These are phyloP conservation scores for Phytophthora citrophthora DNA, from an alignment of 352 stramenopile genomes.

Conservation along the genomic window DNA sequence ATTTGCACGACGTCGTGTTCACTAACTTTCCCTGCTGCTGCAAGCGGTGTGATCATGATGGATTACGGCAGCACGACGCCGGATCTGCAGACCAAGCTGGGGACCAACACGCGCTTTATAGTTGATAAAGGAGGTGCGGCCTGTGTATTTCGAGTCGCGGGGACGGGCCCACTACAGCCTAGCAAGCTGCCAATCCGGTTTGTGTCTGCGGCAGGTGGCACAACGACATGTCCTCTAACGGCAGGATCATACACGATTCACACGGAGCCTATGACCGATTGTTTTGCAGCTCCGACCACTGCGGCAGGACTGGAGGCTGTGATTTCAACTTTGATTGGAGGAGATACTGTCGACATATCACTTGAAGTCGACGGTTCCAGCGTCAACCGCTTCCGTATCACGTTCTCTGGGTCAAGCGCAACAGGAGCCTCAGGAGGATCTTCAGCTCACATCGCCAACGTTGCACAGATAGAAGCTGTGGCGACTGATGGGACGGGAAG, in stretches of 20 bases:
- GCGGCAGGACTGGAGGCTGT: conserved; percentile 33
- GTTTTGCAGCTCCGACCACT: conserved; percentile 45
- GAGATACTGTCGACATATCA: conserved; percentile 61
- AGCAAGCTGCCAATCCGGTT: conserved; percentile 53
- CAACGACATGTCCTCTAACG: conserved; percentile 36
- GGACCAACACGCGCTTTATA: conserved; percentile 76
- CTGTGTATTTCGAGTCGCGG: conserved; percentile 67
- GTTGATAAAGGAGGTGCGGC: conserved; percentile 49
- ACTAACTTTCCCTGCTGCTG: conserved; percentile 39
- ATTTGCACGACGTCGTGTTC: conserved; percentile 44
- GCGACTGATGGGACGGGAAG: conserved; percentile 62
- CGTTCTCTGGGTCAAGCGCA: conserved; percentile 84
- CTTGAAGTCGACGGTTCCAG: conserved; percentile 48
- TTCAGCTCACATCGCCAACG: conserved; percentile 24
- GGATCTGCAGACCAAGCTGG: conserved; percentile 74
- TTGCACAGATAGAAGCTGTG: conserved; percentile 54
- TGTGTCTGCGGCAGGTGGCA: conserved; percentile 12
- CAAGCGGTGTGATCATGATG: conserved; percentile 49
- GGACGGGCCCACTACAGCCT: conserved; percentile 32
- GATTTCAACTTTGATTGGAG: conserved; percentile 63
- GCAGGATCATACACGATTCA: conserved; percentile 59
- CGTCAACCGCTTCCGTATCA: conserved; percentile 77
- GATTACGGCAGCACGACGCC: conserved; percentile 59
- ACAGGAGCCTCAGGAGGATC: conserved; percentile 37
- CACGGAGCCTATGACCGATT: conserved; percentile 54